These are phyloP conservation scores for Malbranchea cinnamomea DNA, from an alignment of 2,329 filamentous ascomycete genomes.

Conservation along the genomic window DNA sequence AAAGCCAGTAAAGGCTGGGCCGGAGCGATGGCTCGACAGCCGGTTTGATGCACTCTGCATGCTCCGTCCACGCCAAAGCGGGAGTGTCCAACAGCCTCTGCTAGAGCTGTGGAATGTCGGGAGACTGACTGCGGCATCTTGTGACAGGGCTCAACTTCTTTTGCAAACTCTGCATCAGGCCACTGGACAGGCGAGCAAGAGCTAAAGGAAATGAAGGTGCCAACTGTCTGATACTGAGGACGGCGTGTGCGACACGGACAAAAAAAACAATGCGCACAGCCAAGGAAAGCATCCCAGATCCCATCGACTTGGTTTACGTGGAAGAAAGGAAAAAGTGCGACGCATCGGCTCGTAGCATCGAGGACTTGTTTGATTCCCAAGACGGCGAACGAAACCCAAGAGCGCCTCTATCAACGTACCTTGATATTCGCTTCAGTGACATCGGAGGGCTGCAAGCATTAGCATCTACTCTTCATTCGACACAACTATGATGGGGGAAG, in stretches of 20 bases:
- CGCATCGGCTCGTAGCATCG: conserved; percentile 22
- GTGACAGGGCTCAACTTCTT: conserved; percentile 43
- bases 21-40: conserved; percentile 3
- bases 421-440: conserved; percentile 96
- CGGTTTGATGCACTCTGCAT: conserved; percentile 2
- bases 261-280: conserved; percentile 10
- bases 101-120: conserved; percentile 33
- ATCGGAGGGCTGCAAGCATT: conserved; percentile 66
- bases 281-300: conserved; percentile 5
- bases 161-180: conserved; percentile 20
- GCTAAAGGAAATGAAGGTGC: conserved; percentile 18
- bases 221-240: conserved; percentile 15
- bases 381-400: conserved; percentile 58
- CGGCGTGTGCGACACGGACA: conserved; percentile 10
- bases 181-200: conserved; percentile 17
- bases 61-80: background rate
- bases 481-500: background rate
- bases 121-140: conserved; percentile 19
- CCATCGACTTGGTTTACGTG: conserved; percentile 8
- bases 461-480: conserved; percentile 23
- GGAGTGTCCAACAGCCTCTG: background rate
- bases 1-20: conserved; percentile 10
- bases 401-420: conserved; percentile 91
- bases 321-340: conserved; percentile 17
- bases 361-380: conserved; percentile 26